These are phyloP conservation scores for Macadamia integrifolia DNA, from an alignment of 164 flowering plant genomes.

Conservation along the genomic window DNA sequence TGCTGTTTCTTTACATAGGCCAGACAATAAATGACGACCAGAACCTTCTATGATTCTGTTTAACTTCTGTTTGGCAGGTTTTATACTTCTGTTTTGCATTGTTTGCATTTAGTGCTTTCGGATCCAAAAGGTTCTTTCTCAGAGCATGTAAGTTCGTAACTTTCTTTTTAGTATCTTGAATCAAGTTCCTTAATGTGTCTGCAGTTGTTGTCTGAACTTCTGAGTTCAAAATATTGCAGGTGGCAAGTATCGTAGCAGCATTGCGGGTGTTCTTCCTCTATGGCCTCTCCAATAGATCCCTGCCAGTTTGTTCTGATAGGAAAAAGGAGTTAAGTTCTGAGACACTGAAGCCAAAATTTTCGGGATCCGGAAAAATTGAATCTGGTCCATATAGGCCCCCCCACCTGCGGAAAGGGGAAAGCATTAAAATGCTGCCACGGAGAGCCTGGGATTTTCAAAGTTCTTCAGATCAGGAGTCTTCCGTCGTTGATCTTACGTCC, in stretches of 20 bases:
- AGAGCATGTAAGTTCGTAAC: constrained; percentile 58
- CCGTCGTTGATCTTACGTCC: constrained; percentile 36
- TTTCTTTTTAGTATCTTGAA: neutral
- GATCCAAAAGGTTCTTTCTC: constrained; percentile 62
- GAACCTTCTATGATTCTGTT: neutral
- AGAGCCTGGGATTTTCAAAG: constrained; percentile 24
- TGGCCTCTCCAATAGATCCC: constrained; percentile 43
- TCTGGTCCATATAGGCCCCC: constrained; percentile 79
- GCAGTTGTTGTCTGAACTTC: neutral
- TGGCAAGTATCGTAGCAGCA: constrained; percentile 70
- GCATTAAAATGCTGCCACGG: constrained; percentile 18
- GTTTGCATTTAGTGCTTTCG: constrained; percentile 73
- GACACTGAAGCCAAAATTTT: constrained; percentile 15
- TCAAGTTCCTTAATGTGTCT: neutral
- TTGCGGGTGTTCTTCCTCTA: constrained; percentile 58
- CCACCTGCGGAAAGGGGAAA: constrained; percentile 65
- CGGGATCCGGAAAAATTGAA: constrained; percentile 27
- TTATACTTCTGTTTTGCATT: constrained; percentile 62
- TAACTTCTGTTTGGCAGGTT: constrained; percentile 44
- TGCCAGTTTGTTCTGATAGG: constrained; percentile 16
- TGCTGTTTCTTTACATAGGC: constrained; percentile 11
- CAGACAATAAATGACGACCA: neutral
- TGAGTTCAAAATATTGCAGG: constrained; percentile 35
- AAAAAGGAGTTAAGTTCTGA: constrained; percentile 22
- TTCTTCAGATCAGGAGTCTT: constrained; percentile 36